Conservation (phyloP, 768 basidiomycete species). For the Phlebiopsis gigantea region DNA sequence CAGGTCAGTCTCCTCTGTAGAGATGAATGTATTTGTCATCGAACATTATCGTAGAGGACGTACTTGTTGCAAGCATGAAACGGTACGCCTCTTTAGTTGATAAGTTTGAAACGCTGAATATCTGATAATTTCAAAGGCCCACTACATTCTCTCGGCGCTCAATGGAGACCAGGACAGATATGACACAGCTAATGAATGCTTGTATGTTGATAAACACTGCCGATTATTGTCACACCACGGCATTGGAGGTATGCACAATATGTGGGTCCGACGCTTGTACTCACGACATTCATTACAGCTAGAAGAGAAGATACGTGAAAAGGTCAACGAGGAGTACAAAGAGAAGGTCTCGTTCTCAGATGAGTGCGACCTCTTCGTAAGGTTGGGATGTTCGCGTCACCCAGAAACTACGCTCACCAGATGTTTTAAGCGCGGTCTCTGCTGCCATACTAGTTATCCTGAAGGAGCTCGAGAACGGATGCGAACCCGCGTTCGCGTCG, state of each 20-base stretch:
- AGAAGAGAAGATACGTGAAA: conserved; percentile 86
- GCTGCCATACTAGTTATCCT: conserved; percentile 75
- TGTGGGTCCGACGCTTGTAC: not conserved
- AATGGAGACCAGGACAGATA: conserved; percentile 72
- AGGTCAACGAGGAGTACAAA: conserved; percentile 69
- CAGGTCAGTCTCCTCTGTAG: conserved; percentile 46
- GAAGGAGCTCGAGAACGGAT: conserved; percentile 79
- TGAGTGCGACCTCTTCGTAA: conserved; percentile 86
- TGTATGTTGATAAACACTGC: conserved; percentile 95
- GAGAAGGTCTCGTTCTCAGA: conserved; percentile 77
- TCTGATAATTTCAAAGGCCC: not conserved
- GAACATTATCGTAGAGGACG: conserved; percentile 62
- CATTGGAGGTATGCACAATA: conserved; percentile 55
- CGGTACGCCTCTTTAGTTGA: conserved; percentile 37
- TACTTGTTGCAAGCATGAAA: conserved; percentile 70
- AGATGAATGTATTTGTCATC: not conserved
- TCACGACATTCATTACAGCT: conserved; percentile 43
- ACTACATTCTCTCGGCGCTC: conserved; percentile 50
- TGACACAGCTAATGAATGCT: conserved; percentile 69
- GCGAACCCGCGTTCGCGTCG: conserved; percentile 71
- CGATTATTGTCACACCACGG: conserved; percentile 93
- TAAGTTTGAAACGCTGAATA: too few species aligned
- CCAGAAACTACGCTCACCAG: not conserved
- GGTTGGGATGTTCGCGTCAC: conserved; percentile 39
- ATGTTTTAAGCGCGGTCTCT: conserved; percentile 64